Evolutionary conservation across 768 basidiomycete species (phyloP).

Genomic region (Hericium erinaceus): DNA sequence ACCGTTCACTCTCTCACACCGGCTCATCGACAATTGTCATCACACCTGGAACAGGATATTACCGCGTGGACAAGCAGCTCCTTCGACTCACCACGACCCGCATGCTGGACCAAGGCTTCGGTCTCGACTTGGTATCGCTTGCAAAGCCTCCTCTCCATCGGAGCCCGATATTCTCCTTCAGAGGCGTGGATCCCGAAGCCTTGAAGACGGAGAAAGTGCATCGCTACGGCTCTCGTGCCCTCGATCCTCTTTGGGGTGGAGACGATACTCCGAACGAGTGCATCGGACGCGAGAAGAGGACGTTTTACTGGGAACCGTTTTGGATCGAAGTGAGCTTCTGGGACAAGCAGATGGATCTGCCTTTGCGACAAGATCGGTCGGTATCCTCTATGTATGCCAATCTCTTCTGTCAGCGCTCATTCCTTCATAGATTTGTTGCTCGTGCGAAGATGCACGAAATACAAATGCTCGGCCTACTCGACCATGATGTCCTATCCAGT

Average conservation of each 20-base stretch:
- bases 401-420: neutral
- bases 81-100: slow-evolving; percentile 88
- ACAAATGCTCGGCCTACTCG: slow-evolving; percentile 86
- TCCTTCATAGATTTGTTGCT: slow-evolving; percentile 64
- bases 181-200: slow-evolving; percentile 47
- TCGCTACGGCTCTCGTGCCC: slow-evolving; percentile 35
- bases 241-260: slow-evolving; percentile 72
- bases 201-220: slow-evolving; percentile 35
- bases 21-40: slow-evolving; percentile 78
- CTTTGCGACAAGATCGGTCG: slow-evolving; percentile 71
- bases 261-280: slow-evolving; percentile 36
- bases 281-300: slow-evolving; percentile 33
- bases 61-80: slow-evolving; percentile 83
- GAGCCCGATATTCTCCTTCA: slow-evolving; percentile 89
- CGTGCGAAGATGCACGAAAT: slow-evolving; percentile 97
- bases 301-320: slow-evolving; percentile 88
- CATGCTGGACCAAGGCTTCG: slow-evolving; percentile 89
- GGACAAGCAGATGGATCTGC: slow-evolving; percentile 82
- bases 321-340: slow-evolving; percentile 78
- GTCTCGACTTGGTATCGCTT: slow-evolving; percentile 78
- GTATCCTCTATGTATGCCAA: slow-evolving; percentile 6
- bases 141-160: slow-evolving; percentile 89
- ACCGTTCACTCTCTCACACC: slow-evolving; percentile 85
- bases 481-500: slow-evolving; percentile 83
- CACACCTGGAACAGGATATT: slow-evolving; percentile 91